These are phyloP conservation scores for Neospora caninum DNA, from an alignment of 169 alveolate genomes.

Conservation along the genomic window DNA sequence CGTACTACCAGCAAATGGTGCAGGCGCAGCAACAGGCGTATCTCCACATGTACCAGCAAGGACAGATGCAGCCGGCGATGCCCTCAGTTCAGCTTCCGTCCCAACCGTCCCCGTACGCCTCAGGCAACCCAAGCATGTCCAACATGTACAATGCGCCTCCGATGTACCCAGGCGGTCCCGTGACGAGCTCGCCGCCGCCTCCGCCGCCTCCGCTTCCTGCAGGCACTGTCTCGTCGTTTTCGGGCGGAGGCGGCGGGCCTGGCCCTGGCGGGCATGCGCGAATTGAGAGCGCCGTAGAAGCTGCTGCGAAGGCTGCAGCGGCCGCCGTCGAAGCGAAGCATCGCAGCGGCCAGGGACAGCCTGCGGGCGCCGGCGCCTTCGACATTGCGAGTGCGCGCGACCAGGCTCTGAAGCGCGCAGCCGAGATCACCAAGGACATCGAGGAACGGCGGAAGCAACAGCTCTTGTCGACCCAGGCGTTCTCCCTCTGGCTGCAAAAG, in stretches of 20 bases:
- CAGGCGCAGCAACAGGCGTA: neutral
- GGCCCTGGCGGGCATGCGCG: conserved; percentile 16
- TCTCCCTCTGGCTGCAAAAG: conserved; percentile 9
- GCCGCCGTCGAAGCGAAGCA: neutral
- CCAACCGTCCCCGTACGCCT: neutral
- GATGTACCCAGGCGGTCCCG: neutral
- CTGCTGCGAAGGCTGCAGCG: conserved; percentile 44
- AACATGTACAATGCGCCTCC: conserved; percentile 14
- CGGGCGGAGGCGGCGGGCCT: neutral
- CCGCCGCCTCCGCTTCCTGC: neutral
- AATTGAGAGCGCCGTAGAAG: neutral
- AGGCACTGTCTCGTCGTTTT: neutral
- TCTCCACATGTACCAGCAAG: conserved; percentile 14
- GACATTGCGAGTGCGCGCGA: conserved; percentile 21
- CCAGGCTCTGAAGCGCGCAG: conserved; percentile 26
- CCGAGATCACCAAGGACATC: conserved; percentile 12
- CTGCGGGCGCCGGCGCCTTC: neutral
- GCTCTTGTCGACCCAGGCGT: neutral
- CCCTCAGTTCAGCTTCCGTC: neutral
- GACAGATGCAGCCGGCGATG: conserved; percentile 31
- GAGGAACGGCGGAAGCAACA: neutral
- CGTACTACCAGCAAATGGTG: neutral
- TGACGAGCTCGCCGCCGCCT: neutral
- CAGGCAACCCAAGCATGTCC: neutral
- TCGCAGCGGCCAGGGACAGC: neutral